Evolutionary conservation across 2,329 filamentous ascomycete species (phyloP), one percentile per base, ranked within the genome.

Genomic region (Epichloe amarillans): DNA sequence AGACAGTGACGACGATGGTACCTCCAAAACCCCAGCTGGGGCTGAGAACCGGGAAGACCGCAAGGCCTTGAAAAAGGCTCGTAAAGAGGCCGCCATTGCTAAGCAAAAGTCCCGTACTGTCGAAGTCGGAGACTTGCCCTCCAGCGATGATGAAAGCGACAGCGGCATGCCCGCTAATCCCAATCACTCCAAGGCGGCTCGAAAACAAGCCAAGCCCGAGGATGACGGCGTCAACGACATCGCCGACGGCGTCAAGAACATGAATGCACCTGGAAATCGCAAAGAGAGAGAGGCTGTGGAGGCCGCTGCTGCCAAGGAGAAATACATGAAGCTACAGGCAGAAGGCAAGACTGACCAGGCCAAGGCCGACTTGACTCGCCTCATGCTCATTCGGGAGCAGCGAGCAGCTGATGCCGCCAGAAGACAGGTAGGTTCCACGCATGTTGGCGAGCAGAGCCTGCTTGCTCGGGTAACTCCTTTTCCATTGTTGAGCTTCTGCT

Each of bases 261-360:
- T 82, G 57, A 66, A 65, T 50, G 65, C 76, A 41, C 63, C 66
- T 33, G 62, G 60, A 54, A 79, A 68, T 62, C 67, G 76, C 50
- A 69, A 77, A 66, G 75, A 82, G 70, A 66, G 78, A 60, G 77
- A 97, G 72, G 86, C 90, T 2, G 63, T 93, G 36, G 86, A 95
- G 70, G 90, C 90, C 1, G 83, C 85, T 55, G 86, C 91, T 65
- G 88, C 88, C 33, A 90, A 89, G 67, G 90, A 95, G 73, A 79
- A 83, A 58, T 96, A 95, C 64, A 80, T 88, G 74, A 95, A 94
- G 71, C 68, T 96, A 60, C 91, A 96, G 62, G 87, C 89, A 52
- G 86, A 89, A 63, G 91, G 91, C 62, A 97, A 97, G 81, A 97
- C 93, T 43, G 93, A 98, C 54, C 87, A 96, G 75, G 90, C 91